phyloP scores from a whole-genome alignment of 1,284 basidiomycete genomes.

The Coniferiporia sulphurascens region DNA sequence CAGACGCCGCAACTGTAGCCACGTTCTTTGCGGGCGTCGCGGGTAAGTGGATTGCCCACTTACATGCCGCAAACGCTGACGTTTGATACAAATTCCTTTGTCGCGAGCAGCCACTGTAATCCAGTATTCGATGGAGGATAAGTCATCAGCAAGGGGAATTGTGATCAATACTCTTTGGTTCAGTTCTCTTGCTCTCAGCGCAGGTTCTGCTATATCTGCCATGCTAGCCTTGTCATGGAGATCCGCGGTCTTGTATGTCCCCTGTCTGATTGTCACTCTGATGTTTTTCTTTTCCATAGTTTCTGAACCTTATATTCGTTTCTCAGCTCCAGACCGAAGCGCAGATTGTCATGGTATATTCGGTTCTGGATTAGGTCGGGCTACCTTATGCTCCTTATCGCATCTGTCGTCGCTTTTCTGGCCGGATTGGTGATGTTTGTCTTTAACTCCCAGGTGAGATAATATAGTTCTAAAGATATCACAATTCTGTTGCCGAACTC shows the following conservation, averaged over 20 bases:
- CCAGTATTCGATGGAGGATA: slow-evolving; percentile 10
- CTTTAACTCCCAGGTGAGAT: slow-evolving; percentile 6
- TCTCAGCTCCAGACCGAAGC: slow-evolving; percentile 14
- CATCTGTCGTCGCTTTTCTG: slow-evolving; percentile 15
- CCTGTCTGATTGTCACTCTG: not conserved
- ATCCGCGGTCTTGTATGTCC: slow-evolving; percentile 15
- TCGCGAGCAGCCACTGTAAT: slow-evolving; percentile 4
- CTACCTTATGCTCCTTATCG: slow-evolving; percentile 11
- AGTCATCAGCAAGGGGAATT: not conserved
- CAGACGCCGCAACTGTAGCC: slow-evolving; percentile 12
- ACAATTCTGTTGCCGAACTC: not conserved
- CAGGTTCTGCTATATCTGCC: slow-evolving; percentile 13
- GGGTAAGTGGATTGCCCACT: not conserved
- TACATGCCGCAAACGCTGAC: not conserved
- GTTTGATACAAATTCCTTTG: not conserved
- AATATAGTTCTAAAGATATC: not conserved
- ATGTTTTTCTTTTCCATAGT: not conserved
- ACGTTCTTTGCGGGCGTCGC: slow-evolving; percentile 17
- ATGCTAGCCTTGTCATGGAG: slow-evolving; percentile 16
- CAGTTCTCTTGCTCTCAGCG: slow-evolving; percentile 11
- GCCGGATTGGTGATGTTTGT: slow-evolving; percentile 9
- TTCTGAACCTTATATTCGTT: too few relatives aligned
- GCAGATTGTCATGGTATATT: slow-evolving; percentile 16
- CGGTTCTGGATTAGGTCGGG: slow-evolving; percentile 15
- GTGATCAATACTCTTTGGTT: slow-evolving; percentile 15